Base-by-base conservation (phyloP, 2,329 filamentous ascomycete genomes). In the Fusarium hostae region DNA sequence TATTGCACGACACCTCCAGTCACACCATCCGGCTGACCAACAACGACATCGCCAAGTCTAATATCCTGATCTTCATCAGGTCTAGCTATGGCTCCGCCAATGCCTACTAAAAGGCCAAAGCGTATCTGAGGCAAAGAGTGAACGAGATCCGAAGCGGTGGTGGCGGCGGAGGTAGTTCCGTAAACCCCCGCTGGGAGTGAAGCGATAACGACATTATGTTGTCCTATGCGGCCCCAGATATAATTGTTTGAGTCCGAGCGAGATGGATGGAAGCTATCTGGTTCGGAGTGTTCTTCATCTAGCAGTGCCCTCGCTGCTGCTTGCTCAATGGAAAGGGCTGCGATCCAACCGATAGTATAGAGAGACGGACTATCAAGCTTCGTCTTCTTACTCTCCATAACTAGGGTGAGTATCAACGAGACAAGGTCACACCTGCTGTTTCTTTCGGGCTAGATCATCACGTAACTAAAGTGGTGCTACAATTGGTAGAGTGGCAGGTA, bases 1-100 rank as follows among this genome's bases (percentile, higher is more conserved):
- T 77, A 77, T 20, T 79, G 74, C 3, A 72, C 26, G 0, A 78
- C 73, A 0, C 78, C 77, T 0, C 75, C 66, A 1, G 10, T 71
- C 0, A 24, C 58, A 4, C 63, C 71, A 1, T 63, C 18, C 0
- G 77, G 76, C 1, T 68, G 54, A 39, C 77, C 76, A 0, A 80
- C 72, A 1, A 78, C 74, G 4, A 79, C 35, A 11, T 79, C 78
- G 1, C 78, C 77, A 1, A 79, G 70, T 1, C 76, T 74, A 13
- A 79, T 68, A 12, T 79, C 77, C 3, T 60, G 50, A 10, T 30
- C 40, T 3, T 45, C 26, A 1, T 34, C 12, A 1, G 59, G 64
- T 1, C 12, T 15, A 2, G 71, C 22, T 13, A 75, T 41, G 1
- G 57, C 77, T 1, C 89, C 87, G 2, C 86, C 87, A 76, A 83